phyloP scores from a whole-genome alignment of 768 basidiomycete species.

The Suillus hirtellus region DNA sequence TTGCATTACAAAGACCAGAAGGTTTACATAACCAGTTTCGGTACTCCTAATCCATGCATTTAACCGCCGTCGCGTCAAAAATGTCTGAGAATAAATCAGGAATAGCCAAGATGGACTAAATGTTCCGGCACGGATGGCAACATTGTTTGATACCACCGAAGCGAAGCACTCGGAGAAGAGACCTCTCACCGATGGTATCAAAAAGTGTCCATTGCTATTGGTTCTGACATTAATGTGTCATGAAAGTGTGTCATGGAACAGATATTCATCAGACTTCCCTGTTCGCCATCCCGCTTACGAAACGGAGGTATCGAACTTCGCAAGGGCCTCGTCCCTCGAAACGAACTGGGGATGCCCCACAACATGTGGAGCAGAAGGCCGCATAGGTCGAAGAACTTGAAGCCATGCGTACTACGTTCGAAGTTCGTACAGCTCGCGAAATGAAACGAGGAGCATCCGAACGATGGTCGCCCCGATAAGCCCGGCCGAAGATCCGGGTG shows the following conservation, averaged over 20 bases:
- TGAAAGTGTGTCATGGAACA: neutral
- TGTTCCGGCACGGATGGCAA: neutral
- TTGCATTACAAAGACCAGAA: neutral
- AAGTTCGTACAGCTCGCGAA: neutral
- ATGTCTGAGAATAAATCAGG: neutral
- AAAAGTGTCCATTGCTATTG: neutral
- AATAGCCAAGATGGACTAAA: neutral
- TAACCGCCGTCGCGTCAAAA: conserved; percentile 2
- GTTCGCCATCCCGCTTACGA: neutral
- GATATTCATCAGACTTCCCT: conserved; percentile 3
- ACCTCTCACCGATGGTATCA: conserved; percentile 8
- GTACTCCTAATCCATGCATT: neutral
- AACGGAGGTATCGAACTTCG: neutral
- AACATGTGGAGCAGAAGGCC: neutral
- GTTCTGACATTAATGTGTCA: conserved; percentile 4
- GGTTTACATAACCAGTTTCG: neutral
- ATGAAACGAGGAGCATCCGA: conserved; percentile 4
- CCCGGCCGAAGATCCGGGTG: neutral
- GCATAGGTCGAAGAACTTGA: neutral
- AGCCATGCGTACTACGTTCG: neutral
- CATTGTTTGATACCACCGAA: conserved; percentile 8
- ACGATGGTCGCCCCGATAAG: neutral
- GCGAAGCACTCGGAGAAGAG: neutral
- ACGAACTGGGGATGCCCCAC: neutral
- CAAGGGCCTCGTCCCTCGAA: neutral